Evolutionary conservation across 768 basidiomycete genomes (phyloP).

Genomic region (Rhodocollybia butyracea): DNA sequence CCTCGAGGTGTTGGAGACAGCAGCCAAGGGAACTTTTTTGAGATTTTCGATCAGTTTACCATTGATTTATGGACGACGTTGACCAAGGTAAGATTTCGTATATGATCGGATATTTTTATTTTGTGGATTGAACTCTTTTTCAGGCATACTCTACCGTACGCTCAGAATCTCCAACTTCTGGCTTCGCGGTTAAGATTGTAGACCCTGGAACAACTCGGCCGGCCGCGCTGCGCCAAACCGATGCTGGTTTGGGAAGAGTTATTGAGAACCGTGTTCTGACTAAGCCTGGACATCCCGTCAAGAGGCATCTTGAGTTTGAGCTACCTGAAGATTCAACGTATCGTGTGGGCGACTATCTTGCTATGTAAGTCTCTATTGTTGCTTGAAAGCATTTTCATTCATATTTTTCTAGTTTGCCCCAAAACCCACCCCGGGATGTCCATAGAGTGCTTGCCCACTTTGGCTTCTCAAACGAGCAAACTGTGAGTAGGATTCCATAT

Average conservation of each 20-base stretch:
- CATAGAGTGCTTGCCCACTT: slow-evolving; percentile 35
- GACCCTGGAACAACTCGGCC: slow-evolving; percentile 31
- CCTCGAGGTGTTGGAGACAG: slow-evolving; percentile 40
- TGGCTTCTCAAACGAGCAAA: slow-evolving; percentile 33
- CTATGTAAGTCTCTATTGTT: slow-evolving; percentile 27
- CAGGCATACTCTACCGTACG: slow-evolving; percentile 30
- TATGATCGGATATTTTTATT: neutral
- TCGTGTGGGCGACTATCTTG: slow-evolving; percentile 45
- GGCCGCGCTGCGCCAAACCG: slow-evolving; percentile 30
- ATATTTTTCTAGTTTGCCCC: slow-evolving; percentile 28
- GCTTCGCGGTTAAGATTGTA: slow-evolving; percentile 28
- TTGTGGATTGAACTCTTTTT: neutral
- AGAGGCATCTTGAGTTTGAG: slow-evolving; percentile 41
- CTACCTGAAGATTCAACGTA: slow-evolving; percentile 36
- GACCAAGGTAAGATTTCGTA: slow-evolving; percentile 22
- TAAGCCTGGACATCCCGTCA: slow-evolving; percentile 31
- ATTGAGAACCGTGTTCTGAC: slow-evolving; percentile 38
- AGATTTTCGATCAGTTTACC: slow-evolving; percentile 42
- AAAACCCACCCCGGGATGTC: slow-evolving; percentile 36
- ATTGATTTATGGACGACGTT: slow-evolving; percentile 34
- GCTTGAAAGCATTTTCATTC: neutral
- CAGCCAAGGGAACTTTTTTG: slow-evolving; percentile 37
- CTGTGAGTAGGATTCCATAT: slow-evolving; percentile 20
- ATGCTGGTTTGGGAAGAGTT: slow-evolving; percentile 35
- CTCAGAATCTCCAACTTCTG: slow-evolving; percentile 9